Percentiles rank a stretch among this genome's conserved stretches.
Evolutionary conservation across 1,284 basidiomycete genomes (phyloP).

Genomic region (Heterobasidion occidentale): DNA sequence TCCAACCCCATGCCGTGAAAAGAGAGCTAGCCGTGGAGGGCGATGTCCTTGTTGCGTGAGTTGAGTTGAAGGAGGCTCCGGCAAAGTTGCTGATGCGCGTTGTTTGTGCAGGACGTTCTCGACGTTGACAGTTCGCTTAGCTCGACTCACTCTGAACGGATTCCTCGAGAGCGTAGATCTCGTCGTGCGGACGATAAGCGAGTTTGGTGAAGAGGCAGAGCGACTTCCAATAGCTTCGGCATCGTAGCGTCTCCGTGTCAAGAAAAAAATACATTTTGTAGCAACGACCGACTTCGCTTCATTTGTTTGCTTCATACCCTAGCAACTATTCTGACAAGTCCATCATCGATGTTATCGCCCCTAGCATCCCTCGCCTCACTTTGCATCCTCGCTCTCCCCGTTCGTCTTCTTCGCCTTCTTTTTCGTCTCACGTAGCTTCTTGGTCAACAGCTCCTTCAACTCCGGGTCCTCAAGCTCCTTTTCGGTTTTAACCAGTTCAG

Average conservation of each 20-base stretch:
- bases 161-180: conserved; percentile 86
- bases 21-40: conserved; percentile 60
- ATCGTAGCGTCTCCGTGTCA: not conserved
- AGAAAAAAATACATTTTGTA: not conserved
- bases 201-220: conserved; percentile 59
- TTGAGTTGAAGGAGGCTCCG: conserved; percentile 7
- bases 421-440: conserved; percentile 83
- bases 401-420: conserved; percentile 81
- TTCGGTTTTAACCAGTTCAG: conserved; percentile 82
- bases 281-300: conserved; percentile 5
- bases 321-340: conserved; percentile 1
- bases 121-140: conserved; percentile 75
- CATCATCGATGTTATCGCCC: not conserved
- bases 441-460: conserved; percentile 70
- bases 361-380: conserved; percentile 3
- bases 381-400: conserved; percentile 33
- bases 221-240: not conserved
- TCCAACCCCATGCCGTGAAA: conserved; percentile 73
- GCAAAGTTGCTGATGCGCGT: conserved; percentile 5
- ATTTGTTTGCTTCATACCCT: conserved; percentile 1
- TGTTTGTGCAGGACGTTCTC: conserved; percentile 52
- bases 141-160: conserved; percentile 73
- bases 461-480: conserved; percentile 87
- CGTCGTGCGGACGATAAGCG: conserved; percentile 72
- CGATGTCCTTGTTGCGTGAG: conserved; percentile 63